Base-by-base conservation (phyloP, 257 asterid species). In the Solanum chilense region DNA sequence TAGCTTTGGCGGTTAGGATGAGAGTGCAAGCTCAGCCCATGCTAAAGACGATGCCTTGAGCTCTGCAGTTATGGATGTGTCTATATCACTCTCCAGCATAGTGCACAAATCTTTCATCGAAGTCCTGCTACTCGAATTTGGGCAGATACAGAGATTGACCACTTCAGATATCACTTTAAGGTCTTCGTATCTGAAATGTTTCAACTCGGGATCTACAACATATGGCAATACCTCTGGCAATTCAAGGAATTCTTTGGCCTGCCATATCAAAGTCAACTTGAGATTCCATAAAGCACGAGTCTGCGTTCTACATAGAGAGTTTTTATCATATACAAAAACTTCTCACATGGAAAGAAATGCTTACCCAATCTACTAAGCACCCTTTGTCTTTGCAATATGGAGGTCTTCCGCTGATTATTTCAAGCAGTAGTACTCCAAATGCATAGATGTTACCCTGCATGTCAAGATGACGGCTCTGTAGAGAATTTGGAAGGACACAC, bases 11-110 rank as follows among this genome's bases (percentile, higher is more conserved):
- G 60, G 84, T 91, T 88, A 97, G 3, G 96, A 91, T 15, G 98
- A 93, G 56, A 97, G 98, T 1, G 96, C 96, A 39, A 97, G 98
- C 87, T 96, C 99, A 4, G 99, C 98, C 98, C 99, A 95, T 23
- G 98, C 99, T 85, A 97, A 88, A 85, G 99, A 94, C 6, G 98
- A 94, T 3, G 95, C 94, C 88, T 90, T 90, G 80, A 97, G 91
- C 89, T 96, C 98, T 6, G 94, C 95, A 3, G 97, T 90, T 82
- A 95, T 82, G 45, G 99, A 96, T 4, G 94, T 93, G 86, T 96
- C 98, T 3, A 97, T 93, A 62, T 95, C 91, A 13, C 87, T 90
- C 89, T 95, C 98, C 87, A 97, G 66, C 90, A 90, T 90, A 42
- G 91, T n/a, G 86, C 97, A 94, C 85, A 97, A 77, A 23, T 93